A percentile compares a stretch with the other conserved stretches of the same genome.
Conservation (phyloP, 2,329 filamentous ascomycete species). For the Microsporum ferrugineum region DNA sequence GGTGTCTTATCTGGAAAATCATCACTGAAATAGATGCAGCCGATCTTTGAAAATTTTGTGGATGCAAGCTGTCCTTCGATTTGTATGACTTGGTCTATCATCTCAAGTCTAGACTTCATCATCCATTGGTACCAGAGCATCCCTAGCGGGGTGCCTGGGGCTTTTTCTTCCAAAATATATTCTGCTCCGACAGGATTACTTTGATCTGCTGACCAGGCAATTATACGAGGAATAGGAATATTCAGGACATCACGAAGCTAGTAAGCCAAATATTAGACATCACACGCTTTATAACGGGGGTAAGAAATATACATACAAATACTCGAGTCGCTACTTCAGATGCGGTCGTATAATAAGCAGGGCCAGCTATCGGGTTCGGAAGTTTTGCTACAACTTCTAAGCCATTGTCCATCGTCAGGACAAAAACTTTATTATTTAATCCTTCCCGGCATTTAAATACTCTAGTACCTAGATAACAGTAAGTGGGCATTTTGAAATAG, state of each 20-base stretch:
- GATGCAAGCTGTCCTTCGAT: slow-evolving; percentile 8
- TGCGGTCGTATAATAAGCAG: slow-evolving; percentile 10
- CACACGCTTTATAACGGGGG: neutral
- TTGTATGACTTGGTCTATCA: slow-evolving; percentile 8
- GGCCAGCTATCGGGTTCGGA: slow-evolving; percentile 22
- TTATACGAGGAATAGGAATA: slow-evolving; percentile 14
- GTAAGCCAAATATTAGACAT: neutral
- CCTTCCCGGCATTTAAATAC: slow-evolving; percentile 21
- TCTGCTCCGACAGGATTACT: slow-evolving; percentile 13
- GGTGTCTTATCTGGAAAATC: neutral
- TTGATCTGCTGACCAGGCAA: slow-evolving; percentile 9
- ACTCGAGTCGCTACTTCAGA: slow-evolving; percentile 21
- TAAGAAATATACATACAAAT: slow-evolving; percentile 15
- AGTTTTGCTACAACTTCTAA: slow-evolving; percentile 20
- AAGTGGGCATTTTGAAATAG: too few relatives aligned
- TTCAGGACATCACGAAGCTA: slow-evolving; percentile 11
- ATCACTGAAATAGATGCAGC: slow-evolving; percentile 9
- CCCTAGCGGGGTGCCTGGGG: slow-evolving; percentile 7
- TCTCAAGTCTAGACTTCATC: slow-evolving; percentile 13
- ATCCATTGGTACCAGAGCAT: slow-evolving; percentile 6
- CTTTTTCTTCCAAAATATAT: slow-evolving; percentile 22
- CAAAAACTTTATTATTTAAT: slow-evolving; percentile 27
- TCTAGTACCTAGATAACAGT: slow-evolving; percentile 24
- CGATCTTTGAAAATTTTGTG: neutral
- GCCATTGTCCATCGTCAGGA: slow-evolving; percentile 23